Evolutionary conservation across 805 yeast species (phyloP).

Genomic region (Ogataea siamensis): DNA sequence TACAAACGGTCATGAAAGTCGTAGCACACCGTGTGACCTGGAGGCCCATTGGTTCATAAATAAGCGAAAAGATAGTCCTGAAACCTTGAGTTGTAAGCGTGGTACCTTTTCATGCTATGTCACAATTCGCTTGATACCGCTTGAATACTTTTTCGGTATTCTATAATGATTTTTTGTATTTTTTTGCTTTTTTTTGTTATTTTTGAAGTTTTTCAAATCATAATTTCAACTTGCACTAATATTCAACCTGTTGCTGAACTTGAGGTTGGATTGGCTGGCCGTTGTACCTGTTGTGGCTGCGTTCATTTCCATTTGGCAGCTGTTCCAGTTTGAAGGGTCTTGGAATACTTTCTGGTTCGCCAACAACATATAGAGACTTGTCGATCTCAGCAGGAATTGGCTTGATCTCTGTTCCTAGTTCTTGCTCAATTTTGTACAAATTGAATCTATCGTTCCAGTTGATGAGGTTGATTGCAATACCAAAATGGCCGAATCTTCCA

Average conservation of each 20-base stretch:
- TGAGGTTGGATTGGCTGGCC: conserved; percentile 33
- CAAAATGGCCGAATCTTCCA: conserved; percentile 97
- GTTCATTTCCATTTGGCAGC: conserved; percentile 34
- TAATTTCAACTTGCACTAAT: conserved; percentile 9
- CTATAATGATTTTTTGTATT: conserved; percentile 8
- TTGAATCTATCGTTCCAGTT: conserved; percentile 96
- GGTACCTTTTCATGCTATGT: conserved; percentile 4
- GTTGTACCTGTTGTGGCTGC: conserved; percentile 27
- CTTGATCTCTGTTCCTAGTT: conserved; percentile 93
- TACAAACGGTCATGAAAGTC: conserved; percentile 18
- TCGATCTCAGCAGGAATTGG: conserved; percentile 96
- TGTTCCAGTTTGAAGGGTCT: conserved; percentile 79
- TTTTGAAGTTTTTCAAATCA: conserved; percentile 11
- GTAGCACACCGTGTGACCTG: conserved; percentile 7
- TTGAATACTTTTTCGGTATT: conserved; percentile 9
- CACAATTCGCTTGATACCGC: conserved; percentile 5
- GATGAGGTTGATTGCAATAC: conserved; percentile 94
- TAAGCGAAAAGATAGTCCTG: conserved; percentile 8
- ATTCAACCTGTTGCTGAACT: conserved; percentile 18
- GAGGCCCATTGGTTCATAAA: conserved; percentile 4
- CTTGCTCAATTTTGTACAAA: conserved; percentile 93
- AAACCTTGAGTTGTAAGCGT: background rate
- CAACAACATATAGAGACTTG: conserved; percentile 82
- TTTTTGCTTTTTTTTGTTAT: conserved; percentile 5
- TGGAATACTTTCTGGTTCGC: conserved; percentile 72